Evolutionary conservation across 345 rosid species (phyloP).

Genomic region (Mangifera indica): DNA sequence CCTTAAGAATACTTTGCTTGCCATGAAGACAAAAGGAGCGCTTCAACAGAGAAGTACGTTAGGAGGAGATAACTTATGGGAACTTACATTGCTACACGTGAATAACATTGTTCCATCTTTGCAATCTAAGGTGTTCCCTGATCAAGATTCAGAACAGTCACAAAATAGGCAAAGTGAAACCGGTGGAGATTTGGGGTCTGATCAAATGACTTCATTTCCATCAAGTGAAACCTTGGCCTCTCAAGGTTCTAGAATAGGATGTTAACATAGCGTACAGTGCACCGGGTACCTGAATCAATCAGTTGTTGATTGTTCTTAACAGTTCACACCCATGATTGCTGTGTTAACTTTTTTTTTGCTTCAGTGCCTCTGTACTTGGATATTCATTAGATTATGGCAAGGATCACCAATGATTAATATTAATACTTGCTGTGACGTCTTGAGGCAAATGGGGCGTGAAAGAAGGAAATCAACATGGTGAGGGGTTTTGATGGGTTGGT

Average conservation of each 20-base stretch:
- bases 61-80: conserved; percentile 98
- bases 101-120: conserved; percentile 76
- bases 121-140: conserved; percentile 86
- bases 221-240: conserved; percentile 42
- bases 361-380: conserved; percentile 6
- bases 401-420: neutral
- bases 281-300: neutral
- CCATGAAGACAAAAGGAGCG: conserved; percentile 81
- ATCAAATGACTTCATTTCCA: conserved; percentile 34
- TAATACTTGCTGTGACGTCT: conserved; percentile 1
- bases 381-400: neutral
- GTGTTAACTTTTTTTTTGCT: conserved; percentile 7
- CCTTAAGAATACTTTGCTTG: conserved; percentile 76
- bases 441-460: conserved; percentile 8
- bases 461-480: neutral
- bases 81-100: conserved; percentile 92
- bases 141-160: conserved; percentile 49
- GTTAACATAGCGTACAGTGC: conserved; percentile 14
- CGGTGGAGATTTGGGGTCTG: conserved; percentile 22
- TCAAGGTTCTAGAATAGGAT: conserved; percentile 37
- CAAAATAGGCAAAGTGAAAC: conserved; percentile 23
- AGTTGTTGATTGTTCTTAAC: neutral
- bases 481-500: neutral
- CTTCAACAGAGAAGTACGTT: conserved; percentile 81
- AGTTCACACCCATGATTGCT: neutral